These are phyloP conservation scores for Larix sibirica DNA, from an alignment of 83 land plant genomes.

Conservation along the genomic window DNA sequence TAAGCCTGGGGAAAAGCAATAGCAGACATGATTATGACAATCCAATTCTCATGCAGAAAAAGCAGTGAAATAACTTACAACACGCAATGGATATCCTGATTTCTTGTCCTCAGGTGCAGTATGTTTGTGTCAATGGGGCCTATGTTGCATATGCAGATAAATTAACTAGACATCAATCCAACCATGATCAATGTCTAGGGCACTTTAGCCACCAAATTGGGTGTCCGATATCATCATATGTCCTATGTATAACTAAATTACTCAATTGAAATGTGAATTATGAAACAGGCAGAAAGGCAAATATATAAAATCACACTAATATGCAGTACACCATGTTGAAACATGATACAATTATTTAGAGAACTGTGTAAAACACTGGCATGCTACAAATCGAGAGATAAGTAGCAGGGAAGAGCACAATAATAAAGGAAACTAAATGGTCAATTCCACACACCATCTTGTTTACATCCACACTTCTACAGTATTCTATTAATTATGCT, in stretches of 20 bases:
- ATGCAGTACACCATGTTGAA: not conserved
- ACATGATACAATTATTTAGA: not conserved
- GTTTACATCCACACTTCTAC: not conserved
- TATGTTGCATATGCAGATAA: not conserved
- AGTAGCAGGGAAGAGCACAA: not conserved
- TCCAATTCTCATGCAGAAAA: not conserved
- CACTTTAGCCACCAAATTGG: not conserved
- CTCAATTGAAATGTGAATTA: not conserved
- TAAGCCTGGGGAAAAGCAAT: constrained; percentile 37
- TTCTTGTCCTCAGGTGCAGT: not conserved
- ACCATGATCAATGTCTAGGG: not conserved
- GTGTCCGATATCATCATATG: not conserved
- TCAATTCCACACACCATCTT: not conserved
- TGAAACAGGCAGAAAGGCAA: not conserved
- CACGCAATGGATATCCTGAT: not conserved
- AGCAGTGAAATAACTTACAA: not conserved
- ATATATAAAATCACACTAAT: not conserved
- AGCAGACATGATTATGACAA: not conserved
- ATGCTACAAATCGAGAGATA: not conserved
- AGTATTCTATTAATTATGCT: not conserved
- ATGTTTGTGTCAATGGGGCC: not conserved
- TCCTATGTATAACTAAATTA: not conserved
- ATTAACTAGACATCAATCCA: not conserved
- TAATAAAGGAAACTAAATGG: not conserved
- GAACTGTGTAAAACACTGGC: not conserved